These are phyloP conservation scores for Amanita molliuscula DNA, from an alignment of 768 basidiomycete genomes.

Conservation along the genomic window DNA sequence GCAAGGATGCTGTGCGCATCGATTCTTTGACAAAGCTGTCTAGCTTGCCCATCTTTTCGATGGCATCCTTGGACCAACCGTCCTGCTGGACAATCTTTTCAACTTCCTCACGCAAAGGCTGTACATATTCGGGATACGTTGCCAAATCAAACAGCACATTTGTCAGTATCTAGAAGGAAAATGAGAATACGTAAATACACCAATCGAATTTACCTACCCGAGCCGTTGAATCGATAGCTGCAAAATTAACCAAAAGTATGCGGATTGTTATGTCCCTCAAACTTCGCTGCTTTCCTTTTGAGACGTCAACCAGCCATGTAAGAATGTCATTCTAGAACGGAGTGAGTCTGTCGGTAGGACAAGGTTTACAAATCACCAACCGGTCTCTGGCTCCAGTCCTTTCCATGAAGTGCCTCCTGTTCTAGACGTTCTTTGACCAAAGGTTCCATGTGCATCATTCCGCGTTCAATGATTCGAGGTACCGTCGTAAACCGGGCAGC, in stretches of 20 bases:
- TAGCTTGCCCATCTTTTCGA: conserved; percentile 28
- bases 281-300: conserved; percentile 13
- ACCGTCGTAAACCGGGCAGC: conserved; percentile 7
- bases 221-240: conserved; percentile 31
- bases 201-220: conserved; percentile 16
- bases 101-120: conserved; percentile 31
- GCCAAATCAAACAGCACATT: conserved; percentile 27
- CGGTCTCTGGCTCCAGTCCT: conserved; percentile 20
- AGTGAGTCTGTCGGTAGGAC: not conserved
- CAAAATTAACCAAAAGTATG: conserved; percentile 30
- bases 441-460: conserved; percentile 16
- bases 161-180: conserved; percentile 21
- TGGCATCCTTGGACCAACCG: conserved; percentile 25
- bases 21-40: conserved; percentile 37
- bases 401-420: conserved; percentile 15
- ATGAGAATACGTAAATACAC: not conserved
- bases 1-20: conserved; percentile 13
- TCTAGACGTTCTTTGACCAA: conserved; percentile 16
- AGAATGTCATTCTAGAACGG: conserved; percentile 32
- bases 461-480: conserved; percentile 6
- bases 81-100: conserved; percentile 23
- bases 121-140: conserved; percentile 19
- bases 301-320: conserved; percentile 33
- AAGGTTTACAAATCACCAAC: conserved; percentile 8
- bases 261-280: conserved; percentile 19